Evolutionary conservation across 2,329 filamentous ascomycete genomes (phyloP), one percentile per base, ranked within the genome.

Genomic region (Akanthomyces muscarius): DNA sequence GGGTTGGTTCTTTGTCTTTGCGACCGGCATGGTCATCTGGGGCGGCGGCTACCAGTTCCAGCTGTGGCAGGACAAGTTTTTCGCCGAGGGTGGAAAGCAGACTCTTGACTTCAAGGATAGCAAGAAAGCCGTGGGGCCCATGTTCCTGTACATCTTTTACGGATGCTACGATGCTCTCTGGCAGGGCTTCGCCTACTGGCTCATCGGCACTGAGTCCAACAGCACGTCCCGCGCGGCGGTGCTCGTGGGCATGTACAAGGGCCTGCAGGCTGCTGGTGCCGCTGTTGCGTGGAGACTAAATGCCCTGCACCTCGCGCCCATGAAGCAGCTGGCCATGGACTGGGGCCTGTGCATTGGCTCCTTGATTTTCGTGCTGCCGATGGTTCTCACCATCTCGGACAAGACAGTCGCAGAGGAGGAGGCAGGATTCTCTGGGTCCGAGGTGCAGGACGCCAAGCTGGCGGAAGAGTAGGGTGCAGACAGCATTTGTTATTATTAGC

Each of bases 111-210:
- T 78, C 65, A 79, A 73, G 13, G 68, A 77, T 38, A 80, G 79
- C 44, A 66, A 72, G 47, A 76, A 80, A 47, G 87, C 83, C 58
- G 79, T 80, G 6, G 87, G 86, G 0, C 86, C 87, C 11, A 87
- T 90, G 68, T 84, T 89, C 68, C 76, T 90, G 16, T 89, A 89
- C 77, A 86, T 89, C 71, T 89, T 88, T 74, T 90, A 89, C 70
- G 87, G 88, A 47, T 81, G 85, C 65, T 88, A 86, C 69, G 88
- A 90, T 71, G 85, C 87, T 1, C 78, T 86, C 21, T 89, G 86
- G 86, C 87, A 89, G 72, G 84, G 83, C 2, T 82, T 78, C 66
- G 83, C 85, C 58, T 88, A 89, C 77, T 89, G 86, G 86, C 69
- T 80, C n/a, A 78, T 81, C 61, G 78, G 79, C 13, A 76, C 79